phyloP scores from a whole-genome alignment of 225 moss, liverwort and hornwort genomes.

The Neckera pumila region DNA sequence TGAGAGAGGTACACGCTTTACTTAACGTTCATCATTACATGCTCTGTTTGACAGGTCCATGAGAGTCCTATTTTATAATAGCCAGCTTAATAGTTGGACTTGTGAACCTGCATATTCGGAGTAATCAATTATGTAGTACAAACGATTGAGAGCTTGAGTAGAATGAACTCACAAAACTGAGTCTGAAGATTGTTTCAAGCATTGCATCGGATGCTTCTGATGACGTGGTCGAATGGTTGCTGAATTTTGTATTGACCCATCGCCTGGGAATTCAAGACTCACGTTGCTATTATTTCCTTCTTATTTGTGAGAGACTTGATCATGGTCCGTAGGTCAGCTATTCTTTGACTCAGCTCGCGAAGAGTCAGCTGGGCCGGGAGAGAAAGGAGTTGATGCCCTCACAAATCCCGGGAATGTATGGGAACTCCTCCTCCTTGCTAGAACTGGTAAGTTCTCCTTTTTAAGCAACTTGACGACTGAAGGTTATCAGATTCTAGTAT shows the following conservation, averaged over 20 bases:
- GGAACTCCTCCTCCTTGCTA: conserved; percentile 54
- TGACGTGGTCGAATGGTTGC: neutral
- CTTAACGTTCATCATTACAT: neutral
- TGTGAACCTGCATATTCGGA: neutral
- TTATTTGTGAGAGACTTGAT: neutral
- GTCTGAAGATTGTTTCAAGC: neutral
- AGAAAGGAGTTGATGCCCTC: conserved; percentile 89
- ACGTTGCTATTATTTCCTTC: neutral
- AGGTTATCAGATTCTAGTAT: neutral
- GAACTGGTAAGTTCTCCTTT: conserved; percentile 57
- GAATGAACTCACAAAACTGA: neutral
- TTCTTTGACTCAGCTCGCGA: conserved; percentile 83
- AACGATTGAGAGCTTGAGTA: neutral
- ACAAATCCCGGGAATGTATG: conserved; percentile 86
- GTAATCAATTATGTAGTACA: neutral
- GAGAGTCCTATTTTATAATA: neutral
- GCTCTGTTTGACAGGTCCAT: neutral
- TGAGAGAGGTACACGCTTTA: conserved; percentile 58
- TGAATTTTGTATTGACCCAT: neutral
- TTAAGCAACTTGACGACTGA: neutral
- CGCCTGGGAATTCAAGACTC: neutral
- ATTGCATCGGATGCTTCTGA: neutral
- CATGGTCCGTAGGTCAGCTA: conserved; percentile 68
- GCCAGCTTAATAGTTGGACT: neutral
- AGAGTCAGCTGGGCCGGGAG: conserved; percentile 69